Evolutionary conservation across 805 yeast species (phyloP).

Genomic region (Teunomyces kruisii): DNA sequence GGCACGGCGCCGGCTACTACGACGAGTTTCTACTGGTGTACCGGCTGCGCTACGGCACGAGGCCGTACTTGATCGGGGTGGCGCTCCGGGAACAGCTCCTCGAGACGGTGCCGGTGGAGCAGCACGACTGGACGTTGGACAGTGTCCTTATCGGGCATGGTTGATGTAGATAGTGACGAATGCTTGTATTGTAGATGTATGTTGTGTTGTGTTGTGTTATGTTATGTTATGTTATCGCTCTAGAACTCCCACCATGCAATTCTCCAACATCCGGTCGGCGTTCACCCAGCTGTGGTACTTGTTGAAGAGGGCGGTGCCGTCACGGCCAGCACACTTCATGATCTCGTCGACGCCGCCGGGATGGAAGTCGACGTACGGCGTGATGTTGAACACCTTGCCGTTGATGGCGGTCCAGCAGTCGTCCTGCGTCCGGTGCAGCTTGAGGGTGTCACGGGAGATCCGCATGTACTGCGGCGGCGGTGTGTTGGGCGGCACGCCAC

Average conservation of each 20-base stretch:
- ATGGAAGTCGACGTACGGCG: slow-evolving; percentile 80
- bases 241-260: slow-evolving; percentile 70
- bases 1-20: slow-evolving; percentile 93
- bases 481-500: slow-evolving; percentile 51
- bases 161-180: too few relatives aligned
- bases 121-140: slow-evolving; percentile 64
- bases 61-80: slow-evolving; percentile 57
- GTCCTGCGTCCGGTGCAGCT: slow-evolving; percentile 52
- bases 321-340: slow-evolving; percentile 77
- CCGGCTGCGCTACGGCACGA: slow-evolving; percentile 14
- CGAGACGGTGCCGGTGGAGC: slow-evolving; percentile 51
- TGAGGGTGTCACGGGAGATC: slow-evolving; percentile 57
- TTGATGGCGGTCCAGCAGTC: slow-evolving; percentile 87
- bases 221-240: too few relatives aligned
- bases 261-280: slow-evolving; percentile 74
- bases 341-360: slow-evolving; percentile 90
- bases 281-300: slow-evolving; percentile 77
- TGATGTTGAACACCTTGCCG: slow-evolving; percentile 82
- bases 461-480: slow-evolving; percentile 53
- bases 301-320: slow-evolving; percentile 74
- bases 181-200: too few relatives aligned
- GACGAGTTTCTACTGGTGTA: slow-evolving; percentile 54
- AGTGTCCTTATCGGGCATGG: slow-evolving; percentile 43
- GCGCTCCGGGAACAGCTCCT: slow-evolving; percentile 68
- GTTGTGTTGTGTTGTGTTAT: too few relatives aligned